Percentiles rank a stretch among this genome's conserved stretches.
These are phyloP conservation scores for Ceratocystis eucalypticola DNA, from an alignment of 2,329 filamentous ascomycete species.

Conservation along the genomic window DNA sequence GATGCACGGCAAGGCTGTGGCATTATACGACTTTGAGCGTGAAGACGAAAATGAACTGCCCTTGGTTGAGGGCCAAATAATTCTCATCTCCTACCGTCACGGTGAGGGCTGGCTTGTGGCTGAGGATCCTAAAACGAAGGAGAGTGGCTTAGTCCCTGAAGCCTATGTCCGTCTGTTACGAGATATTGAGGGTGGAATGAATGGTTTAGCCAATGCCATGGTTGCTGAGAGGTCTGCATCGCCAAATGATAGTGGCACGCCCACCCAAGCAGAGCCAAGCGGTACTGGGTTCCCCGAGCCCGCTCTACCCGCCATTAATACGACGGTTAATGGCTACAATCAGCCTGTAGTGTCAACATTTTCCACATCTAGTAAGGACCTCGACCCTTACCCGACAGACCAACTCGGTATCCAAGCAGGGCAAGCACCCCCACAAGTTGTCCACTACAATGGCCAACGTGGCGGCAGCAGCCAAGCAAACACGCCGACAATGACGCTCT, in stretches of 20 bases:
- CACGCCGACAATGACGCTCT: conserved; percentile 44
- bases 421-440: conserved; percentile 50
- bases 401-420: conserved; percentile 48
- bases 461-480: conserved; percentile 46
- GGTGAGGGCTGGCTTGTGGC: conserved; percentile 96
- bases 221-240: conserved; percentile 25
- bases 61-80: conserved; percentile 85
- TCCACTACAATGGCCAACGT: conserved; percentile 54
- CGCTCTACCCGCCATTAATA: conserved; percentile 13
- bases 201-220: conserved; percentile 42
- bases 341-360: conserved; percentile 56
- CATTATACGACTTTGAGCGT: conserved; percentile 84
- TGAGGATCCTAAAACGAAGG: conserved; percentile 84
- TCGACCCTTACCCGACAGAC: conserved; percentile 54
- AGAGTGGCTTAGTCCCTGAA: conserved; percentile 90
- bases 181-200: conserved; percentile 84
- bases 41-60: conserved; percentile 96
- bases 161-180: conserved; percentile 86
- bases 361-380: conserved; percentile 55
- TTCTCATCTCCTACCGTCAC: conserved; percentile 90
- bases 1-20: conserved; percentile 92
- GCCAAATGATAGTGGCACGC: conserved; percentile 45
- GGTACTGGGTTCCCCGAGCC: conserved; percentile 9
- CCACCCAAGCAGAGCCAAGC: conserved; percentile 41
- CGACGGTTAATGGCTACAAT: conserved; percentile 44